Base-by-base conservation (phyloP, 2,329 filamentous ascomycete genomes). In the Arthroderma uncinatum region DNA sequence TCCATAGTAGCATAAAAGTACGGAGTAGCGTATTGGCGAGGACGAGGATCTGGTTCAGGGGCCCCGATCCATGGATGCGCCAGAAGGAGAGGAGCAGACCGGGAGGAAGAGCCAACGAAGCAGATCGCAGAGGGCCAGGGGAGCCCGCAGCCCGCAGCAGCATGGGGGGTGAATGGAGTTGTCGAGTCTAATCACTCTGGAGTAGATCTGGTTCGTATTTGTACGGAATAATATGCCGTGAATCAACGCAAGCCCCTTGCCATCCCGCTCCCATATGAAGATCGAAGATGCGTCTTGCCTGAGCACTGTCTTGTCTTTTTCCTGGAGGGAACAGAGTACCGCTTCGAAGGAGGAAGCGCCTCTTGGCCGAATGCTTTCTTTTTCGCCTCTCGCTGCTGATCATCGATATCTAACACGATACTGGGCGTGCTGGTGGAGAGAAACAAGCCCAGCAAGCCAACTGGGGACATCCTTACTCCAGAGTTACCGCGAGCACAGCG, bases 41-140 rank as follows among this genome's bases (percentile, higher is more conserved):
- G 42, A 47, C 21, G 44, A 16, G 44, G 44, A 48, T 48, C 44
- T 48, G 44, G 44, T 28, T 48, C 44, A 48, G 44, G 44, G 44
- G 44, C 12, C 23, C 44, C 25, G 44, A 30, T 47, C 42, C 42
- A 23, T 47, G 33, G 33, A 47, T 12, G 14, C 14, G 14, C 8
- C 14, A 39, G 36, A 33, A 5, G 10, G 30, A 10, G 30, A 33
- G 30, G 6, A 33, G 10, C 30, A 40, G 37, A 16, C 37, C 19
- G n/a, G 37, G 37, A 40, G 37, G 37, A 40, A 40, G 37, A 19
- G 30, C 30, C 37, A 40, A 19, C 37, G 37, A n/a, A 40, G 37
- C 14, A n/a, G n/a, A 40, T 40, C 37, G 37, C n/a, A 42, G 39
- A 19, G 39, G n/a, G 6, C 30, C 10, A 10, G n/a, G n/a, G n/a